Base-by-base conservation (phyloP, 228 moss, liverwort and hornwort genomes). In the Sphagnum magellanicum region DNA sequence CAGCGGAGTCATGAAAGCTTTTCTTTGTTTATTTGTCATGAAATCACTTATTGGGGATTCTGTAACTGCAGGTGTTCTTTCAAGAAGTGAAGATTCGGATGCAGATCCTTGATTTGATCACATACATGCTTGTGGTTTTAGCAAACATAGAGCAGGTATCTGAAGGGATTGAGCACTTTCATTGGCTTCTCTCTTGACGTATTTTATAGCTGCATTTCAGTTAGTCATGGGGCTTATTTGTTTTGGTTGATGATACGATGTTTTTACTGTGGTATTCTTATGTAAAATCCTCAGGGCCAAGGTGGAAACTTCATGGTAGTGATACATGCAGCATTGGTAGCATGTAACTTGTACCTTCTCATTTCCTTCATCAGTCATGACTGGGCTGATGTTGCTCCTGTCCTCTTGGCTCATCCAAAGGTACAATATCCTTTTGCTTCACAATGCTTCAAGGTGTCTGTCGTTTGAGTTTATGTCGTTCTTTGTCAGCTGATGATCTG, bases 81-180 rank as follows among this genome's bases (percentile, higher is more conserved):
- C 90, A 96, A 72, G 96, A 96, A 67, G 96, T 96, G 73, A 96
- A 92, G 77, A 79, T 88, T 63, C 82, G 91, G 79, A 91, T 92
- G 88, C 92, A 92, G 80, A 91, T 96, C 76, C 79, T 96, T 77
- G 96, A 96, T 74, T 89, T 96, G 68, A 92, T 96, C 64, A 92
- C 91, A 63, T 96, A 96, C 73, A 96, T 92, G 92, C 89, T 96
- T 74, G 89, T 96, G 81, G 92, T 96, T 70, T 79, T 96, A 75
- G 96, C 96, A 59, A 92, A 89, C 61, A 89, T 91, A 74, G 96
- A 96, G 71, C 96, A 96, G 96, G 96, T 96, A 74, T 61, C 10
- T 53, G 60, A 52, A 32, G 32, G 32, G 32, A 32, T 32, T 32
- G 32, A 32, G 32, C 32, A 32, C 32, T 32, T 32, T 32, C 32